Conservation (phyloP, 192 early-diverging fungal genomes). For the Dissophora ornata region DNA sequence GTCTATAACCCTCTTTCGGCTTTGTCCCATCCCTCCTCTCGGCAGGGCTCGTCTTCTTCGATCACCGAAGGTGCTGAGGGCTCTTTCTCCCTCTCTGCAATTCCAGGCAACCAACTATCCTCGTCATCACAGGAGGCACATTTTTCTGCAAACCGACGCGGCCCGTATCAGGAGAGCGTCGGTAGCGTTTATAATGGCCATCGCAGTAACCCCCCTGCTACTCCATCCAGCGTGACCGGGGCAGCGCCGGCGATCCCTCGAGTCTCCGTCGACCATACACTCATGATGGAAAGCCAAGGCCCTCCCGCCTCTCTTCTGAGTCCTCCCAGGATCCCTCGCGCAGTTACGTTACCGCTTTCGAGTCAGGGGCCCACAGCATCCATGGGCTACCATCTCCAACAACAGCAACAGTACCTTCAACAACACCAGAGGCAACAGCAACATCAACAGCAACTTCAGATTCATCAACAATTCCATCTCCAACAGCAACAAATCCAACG, state of each 20-base stretch:
- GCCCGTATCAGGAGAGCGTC: conserved; percentile 15
- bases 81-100: too few species aligned
- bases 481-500: conserved; percentile 20
- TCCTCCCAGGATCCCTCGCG: background rate
- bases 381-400: background rate
- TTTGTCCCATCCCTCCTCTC: background rate
- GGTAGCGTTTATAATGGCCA: background rate
- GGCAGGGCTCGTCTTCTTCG: background rate
- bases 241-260: too few species aligned
- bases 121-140: too few species aligned
- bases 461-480: conserved; percentile 13
- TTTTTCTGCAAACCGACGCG: conserved; percentile 7
- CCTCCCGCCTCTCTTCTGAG: background rate
- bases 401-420: conserved; percentile 2
- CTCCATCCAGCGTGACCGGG: background rate
- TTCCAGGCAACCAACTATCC: too few species aligned
- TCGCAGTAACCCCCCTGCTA: background rate
- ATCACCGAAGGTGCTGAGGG: background rate
- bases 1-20: background rate
- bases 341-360: background rate
- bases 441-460: conserved; percentile 6
- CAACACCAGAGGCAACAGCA: conserved; percentile 2
- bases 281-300: background rate
- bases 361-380: background rate
- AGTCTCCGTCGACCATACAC: conserved; percentile 5